phyloP scores from a whole-genome alignment of 2,329 filamentous ascomycete species.

The Botrytis sinoallii region DNA sequence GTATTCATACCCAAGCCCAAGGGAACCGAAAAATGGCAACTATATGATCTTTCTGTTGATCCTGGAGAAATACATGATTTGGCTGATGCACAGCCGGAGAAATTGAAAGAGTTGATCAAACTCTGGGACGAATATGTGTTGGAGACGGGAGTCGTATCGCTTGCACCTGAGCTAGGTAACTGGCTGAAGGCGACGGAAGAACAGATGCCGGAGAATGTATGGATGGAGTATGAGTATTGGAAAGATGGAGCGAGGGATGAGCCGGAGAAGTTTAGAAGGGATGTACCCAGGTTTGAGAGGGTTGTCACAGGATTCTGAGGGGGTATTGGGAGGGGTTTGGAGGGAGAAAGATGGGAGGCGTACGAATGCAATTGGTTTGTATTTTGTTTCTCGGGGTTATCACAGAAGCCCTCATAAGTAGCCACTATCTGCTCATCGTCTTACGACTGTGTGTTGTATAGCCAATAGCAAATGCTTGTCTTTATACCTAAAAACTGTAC shows the following conservation, averaged over 20 bases:
- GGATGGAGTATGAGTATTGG: constrained; percentile 67
- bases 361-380: fast-evolving
- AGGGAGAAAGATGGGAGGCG: background rate
- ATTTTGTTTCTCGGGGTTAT: background rate
- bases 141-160: constrained; percentile 58
- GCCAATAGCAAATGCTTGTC: background rate
- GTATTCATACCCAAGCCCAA: constrained; percentile 50
- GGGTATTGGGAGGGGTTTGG: too few relatives aligned
- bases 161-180: constrained; percentile 55
- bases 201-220: constrained; percentile 63
- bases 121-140: constrained; percentile 57
- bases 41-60: constrained; percentile 52
- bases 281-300: constrained; percentile 23
- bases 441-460: background rate
- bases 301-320: constrained; percentile 15
- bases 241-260: constrained; percentile 45
- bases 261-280: constrained; percentile 23
- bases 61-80: constrained; percentile 51
- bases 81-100: constrained; percentile 42
- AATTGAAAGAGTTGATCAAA: constrained; percentile 47
- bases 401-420: background rate
- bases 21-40: constrained; percentile 54
- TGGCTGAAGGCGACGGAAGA: constrained; percentile 60
- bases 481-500: background rate
- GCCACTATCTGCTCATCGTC: background rate